A percentile compares a stretch with the other conserved stretches of the same genome.
Evolutionary conservation across 2,329 filamentous ascomycete species (phyloP).

Genomic region (Phyllosticta capitalensis): DNA sequence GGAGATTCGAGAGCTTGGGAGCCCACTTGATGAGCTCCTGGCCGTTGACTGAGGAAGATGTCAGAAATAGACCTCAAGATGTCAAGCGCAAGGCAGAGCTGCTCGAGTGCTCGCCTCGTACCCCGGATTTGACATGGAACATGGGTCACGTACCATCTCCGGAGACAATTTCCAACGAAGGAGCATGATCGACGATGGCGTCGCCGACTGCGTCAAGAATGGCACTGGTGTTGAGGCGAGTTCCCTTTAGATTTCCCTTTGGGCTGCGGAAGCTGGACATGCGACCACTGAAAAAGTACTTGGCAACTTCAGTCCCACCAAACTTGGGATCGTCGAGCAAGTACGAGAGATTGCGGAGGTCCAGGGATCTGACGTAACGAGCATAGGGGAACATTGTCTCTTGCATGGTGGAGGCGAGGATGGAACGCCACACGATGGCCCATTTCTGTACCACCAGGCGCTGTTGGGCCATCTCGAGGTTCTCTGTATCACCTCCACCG

Average conservation of each 20-base stretch:
- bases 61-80: not conserved
- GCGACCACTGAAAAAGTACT: constrained; percentile 44
- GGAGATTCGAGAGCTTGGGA: constrained; percentile 48
- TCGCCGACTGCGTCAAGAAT: constrained; percentile 42
- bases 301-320: constrained; percentile 44
- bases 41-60: constrained; percentile 35
- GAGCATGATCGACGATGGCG: constrained; percentile 39
- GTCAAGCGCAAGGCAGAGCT: too few species aligned
- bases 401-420: constrained; percentile 55
- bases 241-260: constrained; percentile 18
- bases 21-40: constrained; percentile 49
- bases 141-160: constrained; percentile 35
- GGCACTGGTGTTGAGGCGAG: constrained; percentile 30
- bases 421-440: constrained; percentile 58
- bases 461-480: constrained; percentile 32
- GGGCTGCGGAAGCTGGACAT: constrained; percentile 35
- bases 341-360: constrained; percentile 51
- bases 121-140: not conserved
- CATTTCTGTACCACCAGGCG: constrained; percentile 45
- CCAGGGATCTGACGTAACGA: constrained; percentile 54
- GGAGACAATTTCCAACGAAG: constrained; percentile 50
- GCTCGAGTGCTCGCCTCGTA: too few species aligned
- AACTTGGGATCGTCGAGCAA: constrained; percentile 53
- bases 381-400: constrained; percentile 60
- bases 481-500: constrained; percentile 31